phyloP scores from a whole-genome alignment of 164 flowering plant species.

The Paratinospora sagittata region DNA sequence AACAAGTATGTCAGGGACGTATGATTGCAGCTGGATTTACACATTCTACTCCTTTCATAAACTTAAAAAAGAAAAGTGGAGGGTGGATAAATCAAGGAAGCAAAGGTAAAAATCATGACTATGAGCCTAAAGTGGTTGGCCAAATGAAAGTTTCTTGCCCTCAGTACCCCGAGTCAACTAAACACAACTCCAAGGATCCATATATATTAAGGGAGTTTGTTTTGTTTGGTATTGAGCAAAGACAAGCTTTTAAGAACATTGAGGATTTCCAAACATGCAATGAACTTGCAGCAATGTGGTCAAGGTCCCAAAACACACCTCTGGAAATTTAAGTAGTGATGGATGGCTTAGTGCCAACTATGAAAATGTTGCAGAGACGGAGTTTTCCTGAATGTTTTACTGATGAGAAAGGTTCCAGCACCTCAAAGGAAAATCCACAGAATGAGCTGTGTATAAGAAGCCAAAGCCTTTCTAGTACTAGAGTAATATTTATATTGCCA shows the following conservation, averaged over 20 bases:
- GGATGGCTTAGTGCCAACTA: background rate
- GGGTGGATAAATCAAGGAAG: conserved; percentile 62
- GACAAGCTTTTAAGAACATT: conserved; percentile 20
- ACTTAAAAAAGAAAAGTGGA: conserved; percentile 52
- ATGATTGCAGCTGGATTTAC: conserved; percentile 32
- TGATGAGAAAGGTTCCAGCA: conserved; percentile 13
- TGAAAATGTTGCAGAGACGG: conserved; percentile 11
- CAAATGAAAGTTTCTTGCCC: conserved; percentile 52
- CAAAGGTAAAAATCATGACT: conserved; percentile 40
- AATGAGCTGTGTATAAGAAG: background rate
- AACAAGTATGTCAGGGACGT: conserved; percentile 30
- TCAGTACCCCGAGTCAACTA: conserved; percentile 14
- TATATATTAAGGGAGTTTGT: conserved; percentile 40
- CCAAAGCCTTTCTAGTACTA: conserved; percentile 16
- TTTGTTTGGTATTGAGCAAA: conserved; percentile 38
- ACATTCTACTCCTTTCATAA: conserved; percentile 58
- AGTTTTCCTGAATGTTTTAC: conserved; percentile 10
- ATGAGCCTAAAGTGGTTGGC: conserved; percentile 48
- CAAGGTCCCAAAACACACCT: conserved; percentile 26
- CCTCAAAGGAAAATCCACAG: conserved; percentile 14
- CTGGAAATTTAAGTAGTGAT: background rate
- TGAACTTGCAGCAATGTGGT: conserved; percentile 77
- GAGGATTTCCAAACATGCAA: conserved; percentile 26
- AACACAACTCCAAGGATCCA: conserved; percentile 18
- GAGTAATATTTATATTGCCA: conserved; percentile 71